phyloP scores from a whole-genome alignment of 176 grass and related monocot species.

The Pharus latifolius region DNA sequence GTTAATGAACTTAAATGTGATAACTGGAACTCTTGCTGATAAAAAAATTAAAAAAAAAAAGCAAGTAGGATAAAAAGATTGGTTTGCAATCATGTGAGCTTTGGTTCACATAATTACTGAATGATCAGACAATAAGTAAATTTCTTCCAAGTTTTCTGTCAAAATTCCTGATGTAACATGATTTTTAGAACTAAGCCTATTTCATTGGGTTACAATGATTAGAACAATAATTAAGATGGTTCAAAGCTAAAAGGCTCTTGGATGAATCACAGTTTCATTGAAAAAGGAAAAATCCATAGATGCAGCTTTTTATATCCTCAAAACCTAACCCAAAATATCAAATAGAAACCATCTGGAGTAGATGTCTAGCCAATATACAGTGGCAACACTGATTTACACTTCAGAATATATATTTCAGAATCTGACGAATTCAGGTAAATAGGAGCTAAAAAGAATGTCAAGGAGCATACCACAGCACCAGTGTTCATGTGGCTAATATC shows the following conservation, averaged over 20 bases:
- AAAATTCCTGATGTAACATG: background rate
- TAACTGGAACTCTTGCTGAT: background rate
- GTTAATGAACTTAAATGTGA: background rate
- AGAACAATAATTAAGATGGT: background rate
- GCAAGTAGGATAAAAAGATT: background rate
- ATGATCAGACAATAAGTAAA: background rate
- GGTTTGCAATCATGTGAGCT: background rate
- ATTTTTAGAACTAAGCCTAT: background rate
- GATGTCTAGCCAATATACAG: background rate
- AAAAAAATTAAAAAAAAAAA: too few relatives aligned
- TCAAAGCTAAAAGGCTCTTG: background rate
- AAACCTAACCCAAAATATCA: background rate
- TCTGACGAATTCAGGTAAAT: background rate
- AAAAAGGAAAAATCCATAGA: background rate
- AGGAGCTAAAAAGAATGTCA: background rate
- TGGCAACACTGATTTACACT: background rate
- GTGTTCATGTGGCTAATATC: constrained; percentile 94
- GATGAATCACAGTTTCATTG: background rate
- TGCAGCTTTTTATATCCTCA: background rate
- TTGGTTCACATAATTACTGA: background rate
- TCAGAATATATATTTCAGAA: background rate
- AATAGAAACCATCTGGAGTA: background rate
- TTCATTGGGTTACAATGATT: background rate
- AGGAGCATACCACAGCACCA: constrained; percentile 59
- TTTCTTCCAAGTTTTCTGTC: background rate